phyloP scores from a whole-genome alignment of 2,329 filamentous ascomycete species.

The Fusarium citri region DNA sequence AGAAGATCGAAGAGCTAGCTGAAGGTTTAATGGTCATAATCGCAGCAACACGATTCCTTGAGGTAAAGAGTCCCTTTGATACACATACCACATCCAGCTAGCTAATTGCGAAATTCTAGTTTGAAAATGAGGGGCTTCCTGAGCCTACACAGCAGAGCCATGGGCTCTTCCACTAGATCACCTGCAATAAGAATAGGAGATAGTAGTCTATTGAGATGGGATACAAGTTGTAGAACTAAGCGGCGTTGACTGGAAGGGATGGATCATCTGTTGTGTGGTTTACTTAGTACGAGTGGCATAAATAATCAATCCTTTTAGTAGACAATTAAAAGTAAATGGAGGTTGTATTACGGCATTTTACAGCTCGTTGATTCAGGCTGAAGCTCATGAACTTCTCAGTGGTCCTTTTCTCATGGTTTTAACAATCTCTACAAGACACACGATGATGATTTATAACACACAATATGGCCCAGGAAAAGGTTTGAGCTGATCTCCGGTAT shows the following conservation, averaged over 20 bases:
- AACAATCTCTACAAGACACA: neutral
- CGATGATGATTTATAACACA: neutral
- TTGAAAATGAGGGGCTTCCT: constrained; percentile 55
- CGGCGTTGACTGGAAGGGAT: constrained; percentile 44
- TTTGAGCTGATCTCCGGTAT: neutral
- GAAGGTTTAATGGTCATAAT: constrained; percentile 89
- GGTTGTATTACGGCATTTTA: neutral
- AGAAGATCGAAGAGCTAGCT: constrained; percentile 79
- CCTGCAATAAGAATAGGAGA: constrained; percentile 1
- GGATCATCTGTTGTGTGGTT: constrained; percentile 22
- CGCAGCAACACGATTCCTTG: constrained; percentile 83
- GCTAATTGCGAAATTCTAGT: constrained; percentile 48
- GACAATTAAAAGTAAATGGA: constrained; percentile 22
- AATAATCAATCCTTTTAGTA: constrained; percentile 25
- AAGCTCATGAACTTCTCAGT: neutral
- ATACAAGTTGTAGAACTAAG: constrained; percentile 36
- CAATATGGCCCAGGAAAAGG: neutral
- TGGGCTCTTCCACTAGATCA: constrained; percentile 55
- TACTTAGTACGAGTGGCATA: constrained; percentile 20
- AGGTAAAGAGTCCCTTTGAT: constrained; percentile 67
- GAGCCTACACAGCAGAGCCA: constrained; percentile 50
- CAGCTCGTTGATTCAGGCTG: neutral
- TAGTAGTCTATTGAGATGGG: constrained; percentile 21
- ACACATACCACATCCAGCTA: neutral
- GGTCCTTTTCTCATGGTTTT: neutral